phyloP scores from a whole-genome alignment of 176 grass and related monocot genomes.

The Oryza brachyantha region DNA sequence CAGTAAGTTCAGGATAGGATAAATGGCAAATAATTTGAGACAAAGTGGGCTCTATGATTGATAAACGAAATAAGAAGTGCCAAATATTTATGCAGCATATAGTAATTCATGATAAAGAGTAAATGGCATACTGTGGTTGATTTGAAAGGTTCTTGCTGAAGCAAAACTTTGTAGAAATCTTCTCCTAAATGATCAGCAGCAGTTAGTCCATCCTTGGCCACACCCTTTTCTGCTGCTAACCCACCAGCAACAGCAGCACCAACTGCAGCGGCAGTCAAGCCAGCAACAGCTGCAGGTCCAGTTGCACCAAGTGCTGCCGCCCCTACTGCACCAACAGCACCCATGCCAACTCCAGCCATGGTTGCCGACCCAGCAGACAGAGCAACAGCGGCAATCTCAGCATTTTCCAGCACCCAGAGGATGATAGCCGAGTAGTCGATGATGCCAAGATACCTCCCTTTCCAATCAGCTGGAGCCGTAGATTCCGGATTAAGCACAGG shows the following conservation, averaged over 20 bases:
- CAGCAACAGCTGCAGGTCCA: constrained; percentile 50
- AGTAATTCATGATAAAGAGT: background rate
- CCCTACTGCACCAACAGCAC: constrained; percentile 50
- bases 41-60: background rate
- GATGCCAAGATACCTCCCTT: constrained; percentile 69
- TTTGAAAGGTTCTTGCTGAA: constrained; percentile 81
- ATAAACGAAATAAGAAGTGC: background rate
- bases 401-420: constrained; percentile 82
- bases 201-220: constrained; percentile 53
- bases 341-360: constrained; percentile 47
- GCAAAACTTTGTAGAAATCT: constrained; percentile 67
- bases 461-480: constrained; percentile 50
- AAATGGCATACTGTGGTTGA: constrained; percentile 59
- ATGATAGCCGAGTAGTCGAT: constrained; percentile 81
- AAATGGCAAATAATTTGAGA: background rate
- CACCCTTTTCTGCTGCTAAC: constrained; percentile 51
- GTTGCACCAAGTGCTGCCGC: constrained; percentile 43
- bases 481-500: constrained; percentile 62
- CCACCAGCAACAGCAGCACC: constrained; percentile 61
- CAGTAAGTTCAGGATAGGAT: background rate
- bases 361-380: constrained; percentile 55
- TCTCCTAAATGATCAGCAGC: constrained; percentile 53
- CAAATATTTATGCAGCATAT: background rate
- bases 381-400: constrained; percentile 51
- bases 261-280: constrained; percentile 50